These are phyloP conservation scores for Trichoderma hamatum DNA, from an alignment of 2,329 filamentous ascomycete species.

Conservation along the genomic window DNA sequence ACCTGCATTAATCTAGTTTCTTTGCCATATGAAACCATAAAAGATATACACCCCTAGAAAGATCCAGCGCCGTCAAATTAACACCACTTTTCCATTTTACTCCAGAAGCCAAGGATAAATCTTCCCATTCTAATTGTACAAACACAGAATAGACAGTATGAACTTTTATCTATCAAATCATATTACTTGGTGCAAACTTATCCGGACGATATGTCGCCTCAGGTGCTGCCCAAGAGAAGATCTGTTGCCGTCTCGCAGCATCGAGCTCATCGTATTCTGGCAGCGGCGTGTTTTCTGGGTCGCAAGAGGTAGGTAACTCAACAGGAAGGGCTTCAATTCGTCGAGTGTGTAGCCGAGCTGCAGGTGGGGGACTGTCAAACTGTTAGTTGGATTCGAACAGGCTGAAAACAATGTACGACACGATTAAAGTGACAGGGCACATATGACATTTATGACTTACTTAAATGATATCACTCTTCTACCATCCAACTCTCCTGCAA, in stretches of 20 bases:
- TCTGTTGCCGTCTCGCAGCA: conserved; percentile 24
- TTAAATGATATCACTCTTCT: background rate
- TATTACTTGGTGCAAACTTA: background rate
- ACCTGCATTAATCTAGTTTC: background rate
- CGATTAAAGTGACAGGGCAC: background rate
- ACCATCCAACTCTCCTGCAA: background rate
- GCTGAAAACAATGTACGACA: background rate
- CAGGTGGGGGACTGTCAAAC: background rate
- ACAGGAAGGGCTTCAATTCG: conserved; percentile 28
- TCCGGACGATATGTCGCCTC: conserved; percentile 36
- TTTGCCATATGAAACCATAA: background rate
- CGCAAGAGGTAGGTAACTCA: conserved; percentile 42
- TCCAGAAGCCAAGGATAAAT: no score
- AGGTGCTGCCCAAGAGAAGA: conserved; percentile 40
- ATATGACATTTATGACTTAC: background rate
- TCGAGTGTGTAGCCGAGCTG: background rate
- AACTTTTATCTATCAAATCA: background rate
- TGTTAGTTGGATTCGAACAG: background rate
- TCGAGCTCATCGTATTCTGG: conserved; percentile 37
- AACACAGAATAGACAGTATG: background rate
- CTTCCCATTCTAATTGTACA: background rate
- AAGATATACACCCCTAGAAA: background rate
- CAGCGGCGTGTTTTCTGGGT: conserved; percentile 40
- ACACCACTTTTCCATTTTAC: background rate
- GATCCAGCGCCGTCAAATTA: background rate